Percentiles rank a stretch among this genome's conserved stretches.
Evolutionary conservation across 208 protist genomes (phyloP).

Genomic region (Trypanosoma rangeli): DNA sequence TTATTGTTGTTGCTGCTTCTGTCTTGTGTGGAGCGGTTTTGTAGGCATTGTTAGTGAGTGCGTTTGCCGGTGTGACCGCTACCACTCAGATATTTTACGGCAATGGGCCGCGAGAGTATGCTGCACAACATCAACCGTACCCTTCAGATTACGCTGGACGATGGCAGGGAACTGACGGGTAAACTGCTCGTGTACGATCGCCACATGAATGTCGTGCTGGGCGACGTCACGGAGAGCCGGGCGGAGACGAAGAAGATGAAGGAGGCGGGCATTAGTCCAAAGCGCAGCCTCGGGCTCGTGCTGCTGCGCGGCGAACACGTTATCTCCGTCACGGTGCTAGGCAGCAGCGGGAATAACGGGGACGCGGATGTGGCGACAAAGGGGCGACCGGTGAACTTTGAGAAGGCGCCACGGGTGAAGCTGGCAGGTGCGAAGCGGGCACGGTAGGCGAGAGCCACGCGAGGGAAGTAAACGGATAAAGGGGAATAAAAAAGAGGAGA

Average conservation of each 20-base stretch:
- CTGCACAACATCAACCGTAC: constrained; percentile 83
- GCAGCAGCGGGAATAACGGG: not conserved
- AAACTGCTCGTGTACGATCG: constrained; percentile 83
- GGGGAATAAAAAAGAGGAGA: not conserved
- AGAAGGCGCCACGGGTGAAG: constrained; percentile 44
- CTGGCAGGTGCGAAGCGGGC: constrained; percentile 44
- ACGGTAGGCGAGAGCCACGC: constrained; percentile 8
- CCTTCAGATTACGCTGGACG: constrained; percentile 64
- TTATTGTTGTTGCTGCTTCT: not conserved
- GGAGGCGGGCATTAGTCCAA: constrained; percentile 50
- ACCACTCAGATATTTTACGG: constrained; percentile 6
- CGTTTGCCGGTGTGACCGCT: not conserved
- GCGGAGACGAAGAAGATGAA: constrained; percentile 70
- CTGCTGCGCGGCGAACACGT: constrained; percentile 86
- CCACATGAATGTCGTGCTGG: constrained; percentile 90
- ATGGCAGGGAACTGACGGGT: constrained; percentile 71
- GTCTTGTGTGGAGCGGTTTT: not conserved
- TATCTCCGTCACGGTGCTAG: constrained; percentile 68
- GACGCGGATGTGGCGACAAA: not conserved
- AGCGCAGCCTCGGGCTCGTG: constrained; percentile 67
- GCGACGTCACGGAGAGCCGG: constrained; percentile 56
- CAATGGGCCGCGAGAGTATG: constrained; percentile 76
- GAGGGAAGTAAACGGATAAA: not conserved
- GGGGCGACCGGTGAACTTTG: constrained; percentile 28
- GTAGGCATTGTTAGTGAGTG: not conserved